A percentile compares a stretch with the other conserved stretches of the same genome.
Conservation (phyloP, 1,284 basidiomycete genomes). For the Boletus hoseneyae region DNA sequence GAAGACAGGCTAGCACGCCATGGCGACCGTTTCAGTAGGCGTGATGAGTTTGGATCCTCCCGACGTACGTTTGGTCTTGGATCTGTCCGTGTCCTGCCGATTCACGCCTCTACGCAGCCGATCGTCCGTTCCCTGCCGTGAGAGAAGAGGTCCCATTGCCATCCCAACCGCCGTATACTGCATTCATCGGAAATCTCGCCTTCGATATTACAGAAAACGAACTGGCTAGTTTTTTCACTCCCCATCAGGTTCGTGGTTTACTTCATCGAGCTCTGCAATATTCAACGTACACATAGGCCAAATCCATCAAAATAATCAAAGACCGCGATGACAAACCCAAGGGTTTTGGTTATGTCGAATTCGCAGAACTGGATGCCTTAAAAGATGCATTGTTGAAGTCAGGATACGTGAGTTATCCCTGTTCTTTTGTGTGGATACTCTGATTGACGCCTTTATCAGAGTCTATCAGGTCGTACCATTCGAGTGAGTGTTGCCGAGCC, state of each 20-base stretch:
- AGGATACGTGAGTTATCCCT: slow-evolving; percentile 43
- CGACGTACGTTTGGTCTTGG: slow-evolving; percentile 46
- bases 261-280: neutral
- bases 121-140: slow-evolving; percentile 54
- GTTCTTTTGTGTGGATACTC: slow-evolving; percentile 2
- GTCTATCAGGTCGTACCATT: slow-evolving; percentile 75
- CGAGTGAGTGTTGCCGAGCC: slow-evolving; percentile 95
- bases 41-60: slow-evolving; percentile 61
- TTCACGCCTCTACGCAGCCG: slow-evolving; percentile 42
- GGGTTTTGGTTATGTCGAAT: slow-evolving; percentile 98
- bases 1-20: slow-evolving; percentile 46
- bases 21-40: slow-evolving; percentile 52
- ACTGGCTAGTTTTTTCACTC: slow-evolving; percentile 76
- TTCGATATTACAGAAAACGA: slow-evolving; percentile 90
- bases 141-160: slow-evolving; percentile 94
- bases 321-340: slow-evolving; percentile 92
- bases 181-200: slow-evolving; percentile 92
- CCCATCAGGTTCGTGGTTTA: slow-evolving; percentile 49
- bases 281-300: slow-evolving; percentile 47
- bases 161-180: slow-evolving; percentile 93
- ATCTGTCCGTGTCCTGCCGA: slow-evolving; percentile 7
- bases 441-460: slow-evolving; percentile 38
- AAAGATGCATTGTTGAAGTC: slow-evolving; percentile 74
- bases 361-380: slow-evolving; percentile 77
- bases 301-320: slow-evolving; percentile 89